phyloP scores from a whole-genome alignment of 2,329 filamentous ascomycete genomes.

The Fusarium incarnatum region DNA sequence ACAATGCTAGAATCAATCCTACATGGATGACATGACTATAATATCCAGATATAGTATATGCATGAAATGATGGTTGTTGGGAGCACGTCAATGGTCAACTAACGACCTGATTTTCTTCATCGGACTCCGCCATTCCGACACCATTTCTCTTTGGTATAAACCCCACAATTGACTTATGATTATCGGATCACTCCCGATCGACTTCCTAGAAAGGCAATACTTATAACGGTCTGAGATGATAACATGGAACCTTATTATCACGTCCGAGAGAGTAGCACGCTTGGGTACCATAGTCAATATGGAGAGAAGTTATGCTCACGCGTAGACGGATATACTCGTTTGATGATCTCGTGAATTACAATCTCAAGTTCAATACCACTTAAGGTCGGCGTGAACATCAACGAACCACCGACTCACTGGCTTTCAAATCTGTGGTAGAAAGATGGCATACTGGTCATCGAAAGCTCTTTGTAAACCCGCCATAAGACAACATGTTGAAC shows the following conservation, averaged over 20 bases:
- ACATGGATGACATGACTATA: background rate
- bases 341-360: background rate
- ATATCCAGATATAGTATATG: background rate
- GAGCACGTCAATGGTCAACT: background rate
- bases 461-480: too few species aligned
- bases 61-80: background rate
- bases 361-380: background rate
- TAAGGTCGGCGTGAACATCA: background rate
- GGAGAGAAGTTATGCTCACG: too few species aligned
- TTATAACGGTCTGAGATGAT: background rate
- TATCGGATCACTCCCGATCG: conserved; percentile 20
- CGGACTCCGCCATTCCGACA: conserved; percentile 14
- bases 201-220: conserved; percentile 19
- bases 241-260: background rate
- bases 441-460: too few species aligned
- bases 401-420: too few species aligned
- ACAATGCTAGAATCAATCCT: background rate
- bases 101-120: conserved; percentile 18
- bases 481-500: too few species aligned
- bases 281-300: too few species aligned
- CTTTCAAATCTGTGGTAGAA: too few species aligned
- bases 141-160: background rate
- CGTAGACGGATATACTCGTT: background rate
- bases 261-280: background rate
- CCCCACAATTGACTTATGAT: conserved; percentile 20